A percentile compares a stretch with the other conserved stretches of the same genome.
These are phyloP conservation scores for Hevea brasiliensis DNA, from an alignment of 345 rosid genomes.

Conservation along the genomic window DNA sequence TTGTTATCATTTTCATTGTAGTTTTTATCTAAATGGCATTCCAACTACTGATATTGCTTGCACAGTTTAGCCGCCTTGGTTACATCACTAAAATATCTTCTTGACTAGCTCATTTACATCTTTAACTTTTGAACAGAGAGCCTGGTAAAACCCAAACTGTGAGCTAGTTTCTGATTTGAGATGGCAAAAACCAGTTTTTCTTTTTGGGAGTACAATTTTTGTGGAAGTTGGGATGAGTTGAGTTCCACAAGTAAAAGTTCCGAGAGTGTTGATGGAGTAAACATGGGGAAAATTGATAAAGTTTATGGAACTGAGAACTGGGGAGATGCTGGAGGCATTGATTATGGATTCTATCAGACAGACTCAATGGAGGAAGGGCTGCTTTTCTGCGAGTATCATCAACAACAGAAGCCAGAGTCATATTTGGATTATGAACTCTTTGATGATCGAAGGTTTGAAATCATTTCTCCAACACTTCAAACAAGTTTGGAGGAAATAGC, in stretches of 20 bases:
- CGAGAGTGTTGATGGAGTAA: slow-evolving; percentile 3
- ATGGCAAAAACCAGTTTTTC: not conserved
- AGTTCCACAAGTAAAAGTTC: not conserved
- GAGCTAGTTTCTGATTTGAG: not conserved
- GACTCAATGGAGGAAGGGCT: slow-evolving; percentile 1
- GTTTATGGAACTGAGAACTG: not conserved
- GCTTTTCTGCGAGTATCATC: slow-evolving; percentile 19
- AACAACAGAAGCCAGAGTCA: slow-evolving; percentile 14
- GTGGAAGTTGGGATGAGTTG: not conserved
- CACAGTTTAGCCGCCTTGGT: not conserved
- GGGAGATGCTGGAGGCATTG: not conserved
- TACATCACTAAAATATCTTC: not conserved
- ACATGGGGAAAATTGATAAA: not conserved
- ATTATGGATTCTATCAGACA: slow-evolving; percentile 23
- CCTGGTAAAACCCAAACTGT: not conserved
- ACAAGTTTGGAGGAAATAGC: slow-evolving; percentile 27
- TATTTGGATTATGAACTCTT: slow-evolving; percentile 21
- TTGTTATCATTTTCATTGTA: not conserved
- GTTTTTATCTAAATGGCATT: not conserved
- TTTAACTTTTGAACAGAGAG: too few relatives aligned
- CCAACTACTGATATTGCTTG: not conserved
- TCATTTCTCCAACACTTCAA: slow-evolving; percentile 31
- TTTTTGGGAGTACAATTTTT: not conserved
- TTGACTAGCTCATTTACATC: not conserved
- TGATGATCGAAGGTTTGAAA: slow-evolving; percentile 26